phyloP scores from a whole-genome alignment of 176 grass and related monocot genomes.

The Avena sativa region DNA sequence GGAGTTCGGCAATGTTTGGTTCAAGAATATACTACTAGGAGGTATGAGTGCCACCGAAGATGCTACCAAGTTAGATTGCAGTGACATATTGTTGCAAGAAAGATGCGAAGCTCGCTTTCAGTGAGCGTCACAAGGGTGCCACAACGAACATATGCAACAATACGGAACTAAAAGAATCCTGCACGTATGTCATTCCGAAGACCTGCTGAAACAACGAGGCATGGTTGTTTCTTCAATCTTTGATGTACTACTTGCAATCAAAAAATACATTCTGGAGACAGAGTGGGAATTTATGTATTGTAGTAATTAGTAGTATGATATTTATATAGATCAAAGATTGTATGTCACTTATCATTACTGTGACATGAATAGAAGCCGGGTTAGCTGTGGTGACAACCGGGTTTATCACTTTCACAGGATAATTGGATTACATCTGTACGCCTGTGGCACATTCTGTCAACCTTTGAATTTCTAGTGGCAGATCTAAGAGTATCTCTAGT shows the following conservation, averaged over 20 bases:
- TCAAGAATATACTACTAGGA: not conserved
- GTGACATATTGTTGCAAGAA: not conserved
- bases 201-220: not conserved
- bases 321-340: not conserved
- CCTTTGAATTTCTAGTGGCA: not conserved
- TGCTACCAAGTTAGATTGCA: not conserved
- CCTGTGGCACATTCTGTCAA: not conserved
- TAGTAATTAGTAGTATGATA: not conserved
- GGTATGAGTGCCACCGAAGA: conserved; percentile 1
- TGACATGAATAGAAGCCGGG: not conserved
- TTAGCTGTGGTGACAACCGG: not conserved
- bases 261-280: too few relatives aligned
- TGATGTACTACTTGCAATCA: too few relatives aligned
- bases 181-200: not conserved
- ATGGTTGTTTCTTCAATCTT: not conserved
- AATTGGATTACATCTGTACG: conserved; percentile 3
- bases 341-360: not conserved
- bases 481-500: too few relatives aligned
- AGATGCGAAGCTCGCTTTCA: not conserved
- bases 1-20: conserved; percentile 5
- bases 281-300: not conserved
- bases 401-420: not conserved
- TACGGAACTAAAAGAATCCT: not conserved
- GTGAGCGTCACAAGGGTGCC: not conserved
- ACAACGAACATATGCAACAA: not conserved